These are phyloP conservation scores for Cutaneotrichosporon cutaneum DNA, from an alignment of 1,284 basidiomycete genomes.

Conservation along the genomic window DNA sequence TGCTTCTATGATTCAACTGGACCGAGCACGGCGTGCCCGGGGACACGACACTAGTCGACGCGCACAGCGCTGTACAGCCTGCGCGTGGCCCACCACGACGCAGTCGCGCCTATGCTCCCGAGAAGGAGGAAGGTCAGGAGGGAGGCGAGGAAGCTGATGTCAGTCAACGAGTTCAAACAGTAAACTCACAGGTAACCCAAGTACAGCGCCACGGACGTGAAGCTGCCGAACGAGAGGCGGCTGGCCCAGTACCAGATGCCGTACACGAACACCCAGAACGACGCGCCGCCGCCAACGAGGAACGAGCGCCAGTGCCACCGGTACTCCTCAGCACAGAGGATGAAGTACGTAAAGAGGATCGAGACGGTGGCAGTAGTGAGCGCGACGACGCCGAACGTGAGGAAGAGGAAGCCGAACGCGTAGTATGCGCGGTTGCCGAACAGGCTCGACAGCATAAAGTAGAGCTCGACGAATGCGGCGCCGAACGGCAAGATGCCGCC, in stretches of 20 bases:
- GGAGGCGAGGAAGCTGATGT: slow-evolving; percentile 63
- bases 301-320: slow-evolving; percentile 97
- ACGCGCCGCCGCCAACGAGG: slow-evolving; percentile 87
- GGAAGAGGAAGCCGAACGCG: slow-evolving; percentile 90
- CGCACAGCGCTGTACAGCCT: slow-evolving; percentile 69
- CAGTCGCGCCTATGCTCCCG: slow-evolving; percentile 80
- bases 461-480: slow-evolving; percentile 92
- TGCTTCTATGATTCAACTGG: slow-evolving; percentile 8
- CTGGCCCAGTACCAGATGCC: slow-evolving; percentile 74
- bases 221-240: slow-evolving; percentile 75
- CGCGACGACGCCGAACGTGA: slow-evolving; percentile 80
- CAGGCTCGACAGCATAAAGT: slow-evolving; percentile 87
- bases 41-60: slow-evolving; percentile 48
- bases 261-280: slow-evolving; percentile 87
- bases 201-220: slow-evolving; percentile 82
- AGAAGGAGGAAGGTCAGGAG: slow-evolving; percentile 85
- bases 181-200: slow-evolving; percentile 73
- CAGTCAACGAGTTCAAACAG: background rate
- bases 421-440: slow-evolving; percentile 94
- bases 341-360: slow-evolving; percentile 88
- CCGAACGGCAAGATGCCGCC: slow-evolving; percentile 92
- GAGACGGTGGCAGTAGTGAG: slow-evolving; percentile 87
- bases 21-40: background rate
- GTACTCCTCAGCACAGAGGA: slow-evolving; percentile 93
- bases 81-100: slow-evolving; percentile 80